Base-by-base conservation (phyloP, 192 early-diverging fungal species). In the Entophlyctis luteolus region DNA sequence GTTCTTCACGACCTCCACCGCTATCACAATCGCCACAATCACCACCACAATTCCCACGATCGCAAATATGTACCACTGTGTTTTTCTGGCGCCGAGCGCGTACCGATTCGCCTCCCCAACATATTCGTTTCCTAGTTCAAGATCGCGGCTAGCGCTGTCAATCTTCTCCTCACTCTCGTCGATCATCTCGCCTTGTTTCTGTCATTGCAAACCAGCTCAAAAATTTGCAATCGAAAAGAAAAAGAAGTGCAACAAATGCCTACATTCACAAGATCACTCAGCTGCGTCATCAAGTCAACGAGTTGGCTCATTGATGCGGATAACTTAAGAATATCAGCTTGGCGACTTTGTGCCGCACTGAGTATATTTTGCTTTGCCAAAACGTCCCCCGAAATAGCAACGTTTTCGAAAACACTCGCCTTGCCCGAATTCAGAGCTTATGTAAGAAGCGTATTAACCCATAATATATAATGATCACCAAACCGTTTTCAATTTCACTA, bases 401-500 rank as follows among this genome's bases (percentile, higher is more conserved):
- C 8, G 59, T 45, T 2, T 29, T 38, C 22, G 23, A 20, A 14
- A 60, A 60, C 22, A 60, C 59, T 29, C 47, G 59, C 22, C 16
- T 31, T 3, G 31, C 59, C 59, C 18, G 37, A 60, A 8, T 60
- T 25, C 39, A 60, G 25, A 4, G 59, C 59, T 60, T 18, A 14
- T 16, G 25, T 29, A 46, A 16, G 39, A 10, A 27, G n/a, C n/a
- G n/a, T 16, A 23, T 60, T 46, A 12, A 60, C 28, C 8, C 18
- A 6, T 18, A 28, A 4, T n/a, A 14, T 31, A 2, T 27, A 2
- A 54, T 2, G 16, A 25, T 16, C 16, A 34, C 6, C 33, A 12
- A 23, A 60, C 59, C 67, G 16, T 47, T 12, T 38, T 59, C 39
- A 49, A 69, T 69, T n/a, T 69, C 67, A 38, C 10, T 16, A 4